Evolutionary conservation across 257 asterid genomes (phyloP).

Genomic region (Oldenlandia corymbosa): DNA sequence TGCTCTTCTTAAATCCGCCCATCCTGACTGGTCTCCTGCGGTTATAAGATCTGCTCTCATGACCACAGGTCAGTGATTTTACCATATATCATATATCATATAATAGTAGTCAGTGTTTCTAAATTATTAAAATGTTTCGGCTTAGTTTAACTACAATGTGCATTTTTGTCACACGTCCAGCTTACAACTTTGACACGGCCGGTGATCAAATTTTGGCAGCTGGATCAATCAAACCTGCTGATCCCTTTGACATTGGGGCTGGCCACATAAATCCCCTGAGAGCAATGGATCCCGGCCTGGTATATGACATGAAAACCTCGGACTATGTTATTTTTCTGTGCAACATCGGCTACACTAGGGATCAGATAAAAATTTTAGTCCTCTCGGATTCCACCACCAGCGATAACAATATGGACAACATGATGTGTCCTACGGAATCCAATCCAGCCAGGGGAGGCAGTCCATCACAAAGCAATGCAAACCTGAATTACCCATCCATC

Average conservation of each 20-base stretch:
- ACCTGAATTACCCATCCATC: constrained; percentile 33
- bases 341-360: constrained; percentile 14
- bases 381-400: not conserved
- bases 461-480: not conserved
- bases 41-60: constrained; percentile 63
- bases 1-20: constrained; percentile 53
- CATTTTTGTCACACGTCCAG: not conserved
- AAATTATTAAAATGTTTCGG: too few species aligned
- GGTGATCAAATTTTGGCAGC: constrained; percentile 1
- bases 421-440: not conserved
- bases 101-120: too few species aligned
- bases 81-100: too few species aligned
- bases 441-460: not conserved
- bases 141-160: too few species aligned
- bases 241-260: constrained; percentile 57
- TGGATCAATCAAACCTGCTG: constrained; percentile 2
- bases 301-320: constrained; percentile 37
- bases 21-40: constrained; percentile 70
- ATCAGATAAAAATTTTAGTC: constrained; percentile 10
- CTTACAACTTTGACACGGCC: constrained; percentile 13
- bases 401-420: not conserved
- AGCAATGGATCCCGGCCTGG: constrained; percentile 65
- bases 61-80: constrained; percentile 43
- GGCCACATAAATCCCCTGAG: constrained; percentile 52
- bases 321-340: constrained; percentile 48